Evolutionary conservation across 2,329 filamentous ascomycete species (phyloP).

Genomic region (Cladosporium oxysporum): DNA sequence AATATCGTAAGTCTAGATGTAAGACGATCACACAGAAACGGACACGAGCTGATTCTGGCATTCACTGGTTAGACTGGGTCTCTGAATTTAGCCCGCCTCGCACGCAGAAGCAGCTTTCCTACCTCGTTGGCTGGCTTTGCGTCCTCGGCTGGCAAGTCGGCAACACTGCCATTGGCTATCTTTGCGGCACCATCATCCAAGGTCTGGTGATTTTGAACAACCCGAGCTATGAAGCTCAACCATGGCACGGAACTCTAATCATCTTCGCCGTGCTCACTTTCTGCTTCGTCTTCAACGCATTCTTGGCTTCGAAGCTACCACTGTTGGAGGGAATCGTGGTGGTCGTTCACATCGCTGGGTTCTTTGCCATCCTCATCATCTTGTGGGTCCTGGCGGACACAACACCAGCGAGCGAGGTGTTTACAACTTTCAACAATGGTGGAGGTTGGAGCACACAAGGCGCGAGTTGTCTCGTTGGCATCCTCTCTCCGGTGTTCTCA

Average conservation of each 20-base stretch:
- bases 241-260: constrained; percentile 35
- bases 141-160: constrained; percentile 41
- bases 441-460: constrained; percentile 24
- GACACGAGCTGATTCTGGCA: background rate
- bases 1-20: constrained; percentile 23
- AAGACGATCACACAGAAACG: background rate
- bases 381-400: constrained; percentile 24
- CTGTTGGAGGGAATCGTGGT: constrained; percentile 37
- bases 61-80: constrained; percentile 29
- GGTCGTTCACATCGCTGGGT: constrained; percentile 24
- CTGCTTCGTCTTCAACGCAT: constrained; percentile 34
- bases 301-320: constrained; percentile 37
- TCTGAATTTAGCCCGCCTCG: constrained; percentile 35
- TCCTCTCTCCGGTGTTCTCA: constrained; percentile 19
- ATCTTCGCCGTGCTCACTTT: constrained; percentile 40
- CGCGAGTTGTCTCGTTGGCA: constrained; percentile 20
- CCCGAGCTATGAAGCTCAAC: constrained; percentile 30
- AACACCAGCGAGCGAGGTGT: constrained; percentile 28
- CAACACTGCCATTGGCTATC: constrained; percentile 37
- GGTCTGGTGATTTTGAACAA: constrained; percentile 40
- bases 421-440: constrained; percentile 23
- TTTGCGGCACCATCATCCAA: constrained; percentile 41
- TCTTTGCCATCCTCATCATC: constrained; percentile 26
- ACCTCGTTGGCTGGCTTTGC: constrained; percentile 37
- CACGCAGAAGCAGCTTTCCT: constrained; percentile 32